phyloP scores from a whole-genome alignment of 2,329 filamentous ascomycete species.

The Neopestalotiopsis sp. region DNA sequence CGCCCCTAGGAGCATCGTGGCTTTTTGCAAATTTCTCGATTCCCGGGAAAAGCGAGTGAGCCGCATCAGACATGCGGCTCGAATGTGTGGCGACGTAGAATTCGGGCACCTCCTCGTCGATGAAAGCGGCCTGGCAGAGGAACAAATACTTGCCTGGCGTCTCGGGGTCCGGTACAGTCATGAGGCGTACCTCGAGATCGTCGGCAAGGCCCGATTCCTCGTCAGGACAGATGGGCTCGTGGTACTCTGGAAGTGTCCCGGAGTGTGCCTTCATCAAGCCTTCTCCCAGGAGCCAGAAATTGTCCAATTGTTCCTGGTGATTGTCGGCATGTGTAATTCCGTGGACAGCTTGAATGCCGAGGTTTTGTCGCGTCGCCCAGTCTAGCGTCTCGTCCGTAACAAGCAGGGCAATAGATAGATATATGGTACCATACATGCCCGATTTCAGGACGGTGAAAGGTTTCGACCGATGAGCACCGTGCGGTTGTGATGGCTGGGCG shows the following conservation, averaged over 20 bases:
- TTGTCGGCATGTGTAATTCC: conserved; percentile 18
- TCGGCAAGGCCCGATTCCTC: conserved; percentile 17
- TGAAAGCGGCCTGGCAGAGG: conserved; percentile 23
- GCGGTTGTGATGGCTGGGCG: background rate
- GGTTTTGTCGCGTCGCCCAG: conserved; percentile 11
- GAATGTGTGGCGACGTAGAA: conserved; percentile 20
- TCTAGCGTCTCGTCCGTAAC: conserved; percentile 22
- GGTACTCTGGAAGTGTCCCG: conserved; percentile 16
- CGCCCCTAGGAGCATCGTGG: conserved; percentile 15
- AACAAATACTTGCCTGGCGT: conserved; percentile 22
- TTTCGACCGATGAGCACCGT: background rate
- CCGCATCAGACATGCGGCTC: conserved; percentile 19
- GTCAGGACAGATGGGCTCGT: conserved; percentile 13
- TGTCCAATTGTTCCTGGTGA: background rate
- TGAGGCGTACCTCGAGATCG: conserved; percentile 19
- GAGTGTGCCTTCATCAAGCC: conserved; percentile 19
- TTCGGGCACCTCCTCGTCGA: conserved; percentile 10
- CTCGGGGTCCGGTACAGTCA: conserved; percentile 26
- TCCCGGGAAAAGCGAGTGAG: conserved; percentile 19
- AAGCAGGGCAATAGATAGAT: conserved; percentile 24
- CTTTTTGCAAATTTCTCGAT: conserved; percentile 22
- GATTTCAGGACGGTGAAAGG: conserved; percentile 17
- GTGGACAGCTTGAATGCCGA: conserved; percentile 19
- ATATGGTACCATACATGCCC: conserved; percentile 25
- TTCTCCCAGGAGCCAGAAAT: conserved; percentile 22